Evolutionary conservation across 2,329 filamentous ascomycete species (phyloP), one percentile per base, ranked within the genome.

Genomic region (Colletotrichum sojae): DNA sequence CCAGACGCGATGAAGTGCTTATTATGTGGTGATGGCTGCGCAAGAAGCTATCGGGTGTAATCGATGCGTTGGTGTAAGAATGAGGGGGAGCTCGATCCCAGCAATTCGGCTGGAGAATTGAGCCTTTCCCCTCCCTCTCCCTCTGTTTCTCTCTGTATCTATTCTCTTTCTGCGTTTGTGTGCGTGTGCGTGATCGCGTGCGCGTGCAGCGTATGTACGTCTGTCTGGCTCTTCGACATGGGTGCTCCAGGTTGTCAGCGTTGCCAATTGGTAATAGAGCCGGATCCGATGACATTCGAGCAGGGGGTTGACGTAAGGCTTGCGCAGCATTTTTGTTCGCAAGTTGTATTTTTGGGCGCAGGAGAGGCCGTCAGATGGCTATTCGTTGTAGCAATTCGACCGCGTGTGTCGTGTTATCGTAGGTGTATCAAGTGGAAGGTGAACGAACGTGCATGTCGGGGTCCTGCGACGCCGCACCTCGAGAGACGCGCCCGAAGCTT

Each of bases 271-370:
- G 40, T 31, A 20, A 51, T 40, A 43, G 31, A 52, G 27, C 15
- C 18, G 20, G 46, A 25, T 27, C 15, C 31, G 27, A 51, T 39
- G 61, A 5, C 43, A 49, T 16, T 31, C 15, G n/a, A 22, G 27
- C 40, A 58, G 39, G 54, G 20, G 43, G 15, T 68, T 68, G 65
- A 64, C 60, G 60, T 59, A 53, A 57, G 39, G 25, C 49, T 16
- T 59, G 12, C 18, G 22, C 27, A 52, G 46, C 51, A 4, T 63
- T 63, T 20, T 31, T 52, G 31, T 36, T 10, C 27, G 27, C 27
- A n/a, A 49, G 16, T 18, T 18, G 27, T 6, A 39, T 49, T 48
- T 31, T 63, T 55, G 18, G 36, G 25, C n/a, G 53, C 45, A 36
- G 9, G 40, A 65, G 46, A 58, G 31, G 54, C 40, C 40, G 46